A percentile compares a stretch with the other conserved stretches of the same genome.
These are phyloP conservation scores for Auricularia cornea DNA, from an alignment of 768 basidiomycete genomes.

Conservation along the genomic window DNA sequence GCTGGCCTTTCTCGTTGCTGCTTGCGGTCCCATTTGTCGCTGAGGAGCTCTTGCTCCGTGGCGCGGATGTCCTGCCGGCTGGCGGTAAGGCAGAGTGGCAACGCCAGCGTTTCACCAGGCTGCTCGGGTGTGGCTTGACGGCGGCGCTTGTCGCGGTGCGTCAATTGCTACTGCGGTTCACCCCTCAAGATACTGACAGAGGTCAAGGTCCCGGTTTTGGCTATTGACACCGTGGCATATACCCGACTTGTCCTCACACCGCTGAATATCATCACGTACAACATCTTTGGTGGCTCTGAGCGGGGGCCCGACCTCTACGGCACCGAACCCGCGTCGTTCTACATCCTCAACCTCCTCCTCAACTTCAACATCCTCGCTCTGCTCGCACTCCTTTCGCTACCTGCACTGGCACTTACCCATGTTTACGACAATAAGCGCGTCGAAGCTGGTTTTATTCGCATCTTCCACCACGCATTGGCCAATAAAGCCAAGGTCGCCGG, in stretches of 20 bases:
- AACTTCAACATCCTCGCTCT: slow-evolving; percentile 89
- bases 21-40: slow-evolving; percentile 82
- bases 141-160: slow-evolving; percentile 56
- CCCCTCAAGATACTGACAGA: background rate
- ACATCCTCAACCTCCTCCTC: slow-evolving; percentile 78
- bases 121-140: slow-evolving; percentile 43
- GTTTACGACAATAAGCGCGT: slow-evolving; percentile 64
- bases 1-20: slow-evolving; percentile 94
- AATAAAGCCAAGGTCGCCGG: slow-evolving; percentile 39
- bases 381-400: slow-evolving; percentile 74
- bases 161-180: background rate
- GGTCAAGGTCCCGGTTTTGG: slow-evolving; percentile 74
- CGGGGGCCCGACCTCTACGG: slow-evolving; percentile 93
- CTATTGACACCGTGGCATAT: slow-evolving; percentile 81
- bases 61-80: slow-evolving; percentile 53
- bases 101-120: slow-evolving; percentile 47
- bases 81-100: slow-evolving; percentile 45
- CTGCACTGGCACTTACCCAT: slow-evolving; percentile 68
- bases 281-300: slow-evolving; percentile 72
- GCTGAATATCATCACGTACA: slow-evolving; percentile 92
- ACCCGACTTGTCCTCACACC: slow-evolving; percentile 71
- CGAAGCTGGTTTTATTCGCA: slow-evolving; percentile 40
- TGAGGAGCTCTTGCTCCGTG: slow-evolving; percentile 79
- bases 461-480: slow-evolving; percentile 29
- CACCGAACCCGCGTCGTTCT: slow-evolving; percentile 79